phyloP scores from a whole-genome alignment of 2,329 filamentous ascomycete species.

The Mycosphaerella arachidis region DNA sequence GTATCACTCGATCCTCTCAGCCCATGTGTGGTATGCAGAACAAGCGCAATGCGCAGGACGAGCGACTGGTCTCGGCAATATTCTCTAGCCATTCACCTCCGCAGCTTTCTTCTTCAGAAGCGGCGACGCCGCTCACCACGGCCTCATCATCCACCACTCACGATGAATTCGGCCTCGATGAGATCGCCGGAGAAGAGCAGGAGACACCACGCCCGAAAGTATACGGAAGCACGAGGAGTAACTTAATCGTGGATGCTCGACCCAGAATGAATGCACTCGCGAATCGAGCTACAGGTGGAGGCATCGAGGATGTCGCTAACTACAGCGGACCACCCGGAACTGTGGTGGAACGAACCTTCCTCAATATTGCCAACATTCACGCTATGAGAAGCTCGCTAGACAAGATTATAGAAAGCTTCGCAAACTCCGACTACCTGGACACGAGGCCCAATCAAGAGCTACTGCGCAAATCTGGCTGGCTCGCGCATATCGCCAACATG shows the following conservation, averaged over 20 bases:
- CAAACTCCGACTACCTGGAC: constrained; percentile 83
- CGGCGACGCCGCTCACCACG: not conserved
- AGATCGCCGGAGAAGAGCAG: constrained; percentile 11
- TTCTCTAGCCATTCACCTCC: constrained; percentile 60
- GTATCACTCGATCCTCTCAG: constrained; percentile 91
- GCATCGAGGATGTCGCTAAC: constrained; percentile 96
- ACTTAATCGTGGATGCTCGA: constrained; percentile 91
- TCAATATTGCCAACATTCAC: constrained; percentile 97
- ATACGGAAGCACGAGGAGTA: constrained; percentile 89
- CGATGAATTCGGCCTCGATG: constrained; percentile 18
- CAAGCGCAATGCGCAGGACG: constrained; percentile 91
- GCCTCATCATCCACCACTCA: not conserved
- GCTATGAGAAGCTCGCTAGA: constrained; percentile 91
- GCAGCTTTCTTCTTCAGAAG: constrained; percentile 1
- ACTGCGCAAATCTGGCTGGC: constrained; percentile 79
- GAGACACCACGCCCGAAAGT: constrained; percentile 37
- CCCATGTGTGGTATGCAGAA: constrained; percentile 75
- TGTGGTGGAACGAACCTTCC: constrained; percentile 65
- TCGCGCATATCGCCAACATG: constrained; percentile 81
- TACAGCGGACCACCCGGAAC: constrained; percentile 73
- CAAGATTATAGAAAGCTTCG: constrained; percentile 82
- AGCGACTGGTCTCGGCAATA: constrained; percentile 86
- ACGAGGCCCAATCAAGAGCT: constrained; percentile 77
- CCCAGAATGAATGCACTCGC: constrained; percentile 91
- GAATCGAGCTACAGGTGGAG: constrained; percentile 88